These are phyloP conservation scores for Trichoderma sp. DNA, from an alignment of 2,329 filamentous ascomycete genomes.

Conservation along the genomic window DNA sequence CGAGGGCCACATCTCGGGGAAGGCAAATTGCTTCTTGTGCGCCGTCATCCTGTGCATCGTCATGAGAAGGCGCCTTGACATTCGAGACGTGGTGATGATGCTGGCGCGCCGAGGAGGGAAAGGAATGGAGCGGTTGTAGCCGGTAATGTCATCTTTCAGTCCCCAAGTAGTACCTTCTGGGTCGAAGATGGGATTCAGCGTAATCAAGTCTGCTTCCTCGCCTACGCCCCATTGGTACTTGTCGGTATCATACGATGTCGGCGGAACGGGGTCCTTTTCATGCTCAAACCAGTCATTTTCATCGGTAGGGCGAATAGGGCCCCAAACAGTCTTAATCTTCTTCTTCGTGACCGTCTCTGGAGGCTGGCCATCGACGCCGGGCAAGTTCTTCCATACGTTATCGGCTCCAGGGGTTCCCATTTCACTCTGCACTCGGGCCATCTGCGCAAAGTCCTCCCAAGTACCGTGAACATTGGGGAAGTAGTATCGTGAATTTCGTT, in stretches of 20 bases:
- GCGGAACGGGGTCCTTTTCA: constrained; percentile 70
- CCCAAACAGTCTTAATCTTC: constrained; percentile 72
- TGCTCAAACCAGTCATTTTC: constrained; percentile 68
- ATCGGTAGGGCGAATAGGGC: constrained; percentile 67
- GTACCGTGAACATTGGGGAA: constrained; percentile 70
- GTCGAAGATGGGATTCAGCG: constrained; percentile 88
- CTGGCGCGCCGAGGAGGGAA: constrained; percentile 69
- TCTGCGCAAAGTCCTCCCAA: constrained; percentile 74
- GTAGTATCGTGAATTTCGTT: constrained; percentile 75
- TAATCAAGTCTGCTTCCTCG: constrained; percentile 88
- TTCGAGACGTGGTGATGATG: constrained; percentile 83
- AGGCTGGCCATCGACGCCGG: constrained; percentile 40
- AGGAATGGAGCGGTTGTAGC: constrained; percentile 66
- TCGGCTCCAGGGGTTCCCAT: constrained; percentile 63
- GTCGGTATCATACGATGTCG: constrained; percentile 70
- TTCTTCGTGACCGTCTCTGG: constrained; percentile 36
- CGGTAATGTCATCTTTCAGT: constrained; percentile 77
- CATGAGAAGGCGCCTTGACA: constrained; percentile 73
- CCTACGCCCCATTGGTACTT: constrained; percentile 82
- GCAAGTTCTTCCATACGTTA: constrained; percentile 61
- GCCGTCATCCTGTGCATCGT: constrained; percentile 91
- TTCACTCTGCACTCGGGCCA: constrained; percentile 72
- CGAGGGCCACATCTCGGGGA: constrained; percentile 94
- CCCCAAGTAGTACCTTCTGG: constrained; percentile 84
- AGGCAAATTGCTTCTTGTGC: constrained; percentile 82